Base-by-base conservation (phyloP, 1,284 basidiomycete genomes). In the Inonotus obliquus region DNA sequence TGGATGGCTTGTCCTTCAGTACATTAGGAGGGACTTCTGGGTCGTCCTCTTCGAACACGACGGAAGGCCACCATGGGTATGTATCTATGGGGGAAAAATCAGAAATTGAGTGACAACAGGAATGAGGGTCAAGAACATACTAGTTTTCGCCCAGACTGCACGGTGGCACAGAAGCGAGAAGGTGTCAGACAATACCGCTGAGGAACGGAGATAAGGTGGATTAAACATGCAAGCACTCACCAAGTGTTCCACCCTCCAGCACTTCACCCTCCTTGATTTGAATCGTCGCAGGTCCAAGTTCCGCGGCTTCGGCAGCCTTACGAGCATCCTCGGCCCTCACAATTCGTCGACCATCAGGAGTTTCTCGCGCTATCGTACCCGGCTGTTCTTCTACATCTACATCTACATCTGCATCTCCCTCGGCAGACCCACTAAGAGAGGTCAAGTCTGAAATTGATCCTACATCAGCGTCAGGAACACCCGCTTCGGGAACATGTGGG, bases 1-100 rank as follows among this genome's bases (percentile, higher is more conserved):
- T 67, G 65, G 48, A 67, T 54, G 68, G 75, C 21, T 77, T 72
- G 64, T 72, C 68, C 21, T 73, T 70, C 59, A 79, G 67, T 35
- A 90, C 81, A 2, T 74, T 73, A 5, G 66, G 62, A 1, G 87
- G 86, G 35, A 91, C 79, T 0, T 69, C 68, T 2, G 75, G 71
- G 49, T 82, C 79, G 35, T 84, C 79, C 23, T 77, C 76, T 27
- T 84, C 80, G 60, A 75, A 81, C 13, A 88, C 74, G 0, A 84
- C 79, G 21, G 81, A 85, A 44, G 86, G 85, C 82, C 84, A 88
- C 82, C 82, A 88, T 13, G 85, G 86, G 62, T 76, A 86, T 1
- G 81, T 80, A 49, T 74, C 84, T 86, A 61, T 38, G 51, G 48
- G 55, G 7, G 48, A 14, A 41, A 17, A 47, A 19, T 48, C 3